phyloP scores from a whole-genome alignment of 352 stramenopile genomes.

The Phytophthora fragariaefolia region DNA sequence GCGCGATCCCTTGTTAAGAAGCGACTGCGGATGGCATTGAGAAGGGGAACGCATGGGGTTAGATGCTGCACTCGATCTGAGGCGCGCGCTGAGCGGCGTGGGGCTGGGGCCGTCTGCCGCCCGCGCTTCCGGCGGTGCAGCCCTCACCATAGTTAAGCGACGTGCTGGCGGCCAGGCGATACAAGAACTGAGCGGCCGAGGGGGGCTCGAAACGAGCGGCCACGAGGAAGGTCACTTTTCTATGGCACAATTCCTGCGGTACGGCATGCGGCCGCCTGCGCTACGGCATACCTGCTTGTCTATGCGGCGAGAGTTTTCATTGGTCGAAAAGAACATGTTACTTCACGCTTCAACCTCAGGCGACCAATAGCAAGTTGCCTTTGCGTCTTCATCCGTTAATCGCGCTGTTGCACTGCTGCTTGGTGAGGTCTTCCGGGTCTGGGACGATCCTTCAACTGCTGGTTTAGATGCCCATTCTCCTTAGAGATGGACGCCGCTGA shows the following conservation, averaged over 20 bases:
- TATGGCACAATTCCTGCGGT: slow-evolving; percentile 13
- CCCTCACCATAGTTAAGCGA: slow-evolving; percentile 22
- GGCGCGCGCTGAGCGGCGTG: background rate
- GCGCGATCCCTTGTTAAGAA: slow-evolving; percentile 71
- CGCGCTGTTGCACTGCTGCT: background rate
- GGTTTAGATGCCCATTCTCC: slow-evolving; percentile 52
- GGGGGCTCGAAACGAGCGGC: slow-evolving; percentile 29
- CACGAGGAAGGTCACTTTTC: slow-evolving; percentile 17
- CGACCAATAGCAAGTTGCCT: background rate
- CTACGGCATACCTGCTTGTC: slow-evolving; percentile 3
- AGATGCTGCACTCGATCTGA: background rate
- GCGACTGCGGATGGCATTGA: slow-evolving; percentile 42
- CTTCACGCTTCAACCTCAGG: slow-evolving; percentile 20
- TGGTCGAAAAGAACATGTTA: slow-evolving; percentile 26
- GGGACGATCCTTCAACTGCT: no score
- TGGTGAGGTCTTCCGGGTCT: no score
- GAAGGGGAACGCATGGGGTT: background rate
- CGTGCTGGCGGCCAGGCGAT: slow-evolving; percentile 27
- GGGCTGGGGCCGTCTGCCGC: background rate
- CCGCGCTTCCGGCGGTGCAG: slow-evolving; percentile 14
- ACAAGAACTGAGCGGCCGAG: slow-evolving; percentile 36
- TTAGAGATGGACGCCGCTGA: slow-evolving; percentile 63
- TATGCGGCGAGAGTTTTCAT: slow-evolving; percentile 10
- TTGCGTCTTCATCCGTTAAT: background rate
- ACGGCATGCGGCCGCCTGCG: background rate